Base-by-base conservation (phyloP, 1,284 basidiomycete species). In the Boletus mariae region DNA sequence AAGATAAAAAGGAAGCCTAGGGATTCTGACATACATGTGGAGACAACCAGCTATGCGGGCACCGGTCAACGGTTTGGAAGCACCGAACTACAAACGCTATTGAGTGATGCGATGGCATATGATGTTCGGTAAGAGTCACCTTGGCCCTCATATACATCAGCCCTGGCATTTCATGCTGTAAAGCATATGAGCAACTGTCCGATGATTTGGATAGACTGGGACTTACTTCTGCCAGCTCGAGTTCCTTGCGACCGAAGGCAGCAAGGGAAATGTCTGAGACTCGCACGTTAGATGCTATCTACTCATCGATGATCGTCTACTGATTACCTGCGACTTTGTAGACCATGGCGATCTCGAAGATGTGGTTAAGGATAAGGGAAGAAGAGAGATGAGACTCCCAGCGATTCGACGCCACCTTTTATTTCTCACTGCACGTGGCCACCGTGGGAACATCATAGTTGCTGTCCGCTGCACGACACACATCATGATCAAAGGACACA, bases 1-100 rank as follows among this genome's bases (percentile, higher is more conserved):
- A 31, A 47, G 35, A 28, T 46, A 26, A 40, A 44, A 6, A n/a
- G 29, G 23, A 7, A 1, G 43, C 10, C 15, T 2, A 1, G 0
- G 4, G 8, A 37, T 17, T 28, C 20, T 17, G 17, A 57, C 79
- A 61, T 70, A 92, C 94, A 97, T 96, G 81, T 97, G 94, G 60
- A 98, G 85, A 74, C 95, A 98, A 67, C 97, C 97, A 61, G 94
- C 96, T 67, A 99, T 94, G 62, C 97, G 91, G 53, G 96, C 94
- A 62, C 94, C 95, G 75, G 90, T 89, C 73, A 99, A 82, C 59
- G 96, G 96, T 80, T 98, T 81, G 47, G 82, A 71, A 34, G 83
- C 75, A 59, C 80, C 86, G 75, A 98, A 85, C 92, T 96, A 66
- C 59, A 54, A 31, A 52, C 49, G 48, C 26, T 15, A 28, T 53